Percentiles rank a stretch among this genome's conserved stretches.
phyloP scores from a whole-genome alignment of 306 rosid genomes.

The Begonia masoniana region DNA sequence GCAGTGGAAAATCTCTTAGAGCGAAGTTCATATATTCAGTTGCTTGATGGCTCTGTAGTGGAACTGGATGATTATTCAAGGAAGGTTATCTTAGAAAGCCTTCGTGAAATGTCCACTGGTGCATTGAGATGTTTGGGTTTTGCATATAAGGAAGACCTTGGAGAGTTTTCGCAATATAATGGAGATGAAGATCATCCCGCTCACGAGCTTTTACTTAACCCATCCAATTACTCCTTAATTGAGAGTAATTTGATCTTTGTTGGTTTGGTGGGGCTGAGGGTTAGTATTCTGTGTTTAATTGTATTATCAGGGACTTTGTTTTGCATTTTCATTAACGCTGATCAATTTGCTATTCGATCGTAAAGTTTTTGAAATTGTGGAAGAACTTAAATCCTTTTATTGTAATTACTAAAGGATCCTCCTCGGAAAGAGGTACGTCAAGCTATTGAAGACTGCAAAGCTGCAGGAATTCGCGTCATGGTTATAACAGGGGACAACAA shows the following conservation, averaged over 20 bases:
- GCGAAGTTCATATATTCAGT: slow-evolving; percentile 63
- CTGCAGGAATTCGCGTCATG: slow-evolving; percentile 93
- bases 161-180: slow-evolving; percentile 31
- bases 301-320: not conserved
- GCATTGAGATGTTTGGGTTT: slow-evolving; percentile 91
- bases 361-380: not conserved
- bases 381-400: slow-evolving; percentile 1
- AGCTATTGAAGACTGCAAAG: slow-evolving; percentile 85
- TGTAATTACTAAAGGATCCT: slow-evolving; percentile 48
- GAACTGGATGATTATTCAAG: slow-evolving; percentile 42
- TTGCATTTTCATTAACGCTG: not conserved
- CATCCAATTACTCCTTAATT: slow-evolving; percentile 64
- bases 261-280: slow-evolving; percentile 86
- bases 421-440: slow-evolving; percentile 77
- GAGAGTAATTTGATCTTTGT: slow-evolving; percentile 72
- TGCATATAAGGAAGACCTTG: slow-evolving; percentile 73
- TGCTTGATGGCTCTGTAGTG: slow-evolving; percentile 59
- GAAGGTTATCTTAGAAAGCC: slow-evolving; percentile 42
- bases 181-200: slow-evolving; percentile 87
- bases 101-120: slow-evolving; percentile 76
- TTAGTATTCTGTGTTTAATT: slow-evolving; percentile 24
- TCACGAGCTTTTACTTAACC: slow-evolving; percentile 75
- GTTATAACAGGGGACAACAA: slow-evolving; percentile 91
- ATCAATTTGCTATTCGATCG: too few species aligned
- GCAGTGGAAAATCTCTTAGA: slow-evolving; percentile 84